Conservation (phyloP, 2,329 filamentous ascomycete species). For the Diaporthe sp. region DNA sequence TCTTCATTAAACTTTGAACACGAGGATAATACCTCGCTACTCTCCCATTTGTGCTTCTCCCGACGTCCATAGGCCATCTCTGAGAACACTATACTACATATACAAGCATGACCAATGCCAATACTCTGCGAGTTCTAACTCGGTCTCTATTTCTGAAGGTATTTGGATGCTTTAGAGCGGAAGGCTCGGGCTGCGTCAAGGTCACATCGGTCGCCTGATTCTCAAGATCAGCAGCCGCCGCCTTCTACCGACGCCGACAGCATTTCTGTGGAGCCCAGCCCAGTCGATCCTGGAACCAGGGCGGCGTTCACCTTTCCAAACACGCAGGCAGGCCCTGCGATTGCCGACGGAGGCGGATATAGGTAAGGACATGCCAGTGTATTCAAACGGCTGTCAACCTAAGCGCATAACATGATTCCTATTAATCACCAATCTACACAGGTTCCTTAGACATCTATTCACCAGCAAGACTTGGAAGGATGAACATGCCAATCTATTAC, state of each 20-base stretch:
- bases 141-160: background rate
- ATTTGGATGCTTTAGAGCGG: background rate
- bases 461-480: background rate
- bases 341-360: conserved; percentile 10
- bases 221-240: background rate
- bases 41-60: background rate
- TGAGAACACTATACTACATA: background rate
- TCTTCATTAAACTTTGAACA: background rate
- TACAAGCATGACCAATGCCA: too few species aligned
- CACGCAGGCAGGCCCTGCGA: background rate
- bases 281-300: background rate
- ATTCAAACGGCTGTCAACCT: background rate
- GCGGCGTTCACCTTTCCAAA: background rate
- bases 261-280: background rate
- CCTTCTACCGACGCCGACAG: conserved; percentile 1
- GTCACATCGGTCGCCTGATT: background rate
- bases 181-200: background rate
- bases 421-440: background rate
- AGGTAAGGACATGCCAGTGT: background rate
- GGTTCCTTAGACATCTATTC: conserved; percentile 1
- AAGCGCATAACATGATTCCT: background rate
- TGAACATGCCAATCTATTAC: background rate
- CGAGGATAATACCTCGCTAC: background rate
- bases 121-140: background rate
- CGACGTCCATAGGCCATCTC: background rate